Conservation (phyloP, 208 protist species). For the Trypanosoma grayi region DNA sequence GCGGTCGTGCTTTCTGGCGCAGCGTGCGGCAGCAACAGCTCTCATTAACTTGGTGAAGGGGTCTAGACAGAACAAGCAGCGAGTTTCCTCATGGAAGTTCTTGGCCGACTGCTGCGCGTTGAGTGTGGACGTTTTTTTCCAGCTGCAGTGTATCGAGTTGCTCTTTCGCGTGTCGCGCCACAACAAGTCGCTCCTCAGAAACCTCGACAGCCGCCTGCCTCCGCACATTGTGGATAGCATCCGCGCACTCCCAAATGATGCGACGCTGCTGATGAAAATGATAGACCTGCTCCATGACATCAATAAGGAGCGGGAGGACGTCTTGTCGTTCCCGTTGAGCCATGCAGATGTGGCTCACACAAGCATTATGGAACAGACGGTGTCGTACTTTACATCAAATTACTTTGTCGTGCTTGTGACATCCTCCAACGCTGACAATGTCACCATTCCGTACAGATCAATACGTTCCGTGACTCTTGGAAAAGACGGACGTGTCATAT, state of each 20-base stretch:
- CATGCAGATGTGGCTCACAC: conserved; percentile 68
- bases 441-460: conserved; percentile 79
- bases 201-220: conserved; percentile 38
- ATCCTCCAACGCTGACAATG: conserved; percentile 74
- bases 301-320: conserved; percentile 52
- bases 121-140: conserved; percentile 89
- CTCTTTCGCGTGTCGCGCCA: conserved; percentile 83
- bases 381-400: conserved; percentile 79
- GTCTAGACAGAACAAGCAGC: conserved; percentile 84
- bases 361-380: conserved; percentile 51
- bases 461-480: conserved; percentile 83
- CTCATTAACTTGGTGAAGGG: conserved; percentile 91
- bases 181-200: conserved; percentile 49
- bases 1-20: conserved; percentile 50
- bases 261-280: conserved; percentile 70
- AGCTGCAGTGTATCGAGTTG: conserved; percentile 90
- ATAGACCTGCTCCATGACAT: conserved; percentile 61
- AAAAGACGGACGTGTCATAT: conserved; percentile 71
- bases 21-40: conserved; percentile 72
- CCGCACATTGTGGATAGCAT: conserved; percentile 43
- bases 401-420: conserved; percentile 84
- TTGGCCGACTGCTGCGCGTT: conserved; percentile 63
- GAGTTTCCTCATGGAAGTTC: conserved; percentile 70
- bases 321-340: conserved; percentile 64
- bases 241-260: conserved; percentile 64